A percentile compares a stretch with the other conserved stretches of the same genome.
Conservation (phyloP, 2,329 filamentous ascomycete genomes). For the Penicillium sp. region DNA sequence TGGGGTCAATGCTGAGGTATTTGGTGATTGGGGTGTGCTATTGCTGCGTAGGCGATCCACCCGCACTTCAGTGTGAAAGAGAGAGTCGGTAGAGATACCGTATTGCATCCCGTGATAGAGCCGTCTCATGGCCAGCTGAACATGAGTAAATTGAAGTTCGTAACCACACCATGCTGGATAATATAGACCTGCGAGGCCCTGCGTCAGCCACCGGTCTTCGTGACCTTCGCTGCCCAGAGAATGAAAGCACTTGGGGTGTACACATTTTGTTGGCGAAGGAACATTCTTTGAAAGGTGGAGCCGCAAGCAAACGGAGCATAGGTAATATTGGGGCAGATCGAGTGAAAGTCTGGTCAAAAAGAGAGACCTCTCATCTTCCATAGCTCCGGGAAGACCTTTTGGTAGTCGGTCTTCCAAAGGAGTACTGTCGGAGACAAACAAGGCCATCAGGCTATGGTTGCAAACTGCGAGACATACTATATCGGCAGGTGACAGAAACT, state of each 20-base stretch:
- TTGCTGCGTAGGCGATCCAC: background rate
- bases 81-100: constrained; percentile 3
- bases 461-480: constrained; percentile 1
- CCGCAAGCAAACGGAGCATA: constrained; percentile 8
- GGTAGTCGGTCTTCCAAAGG: background rate
- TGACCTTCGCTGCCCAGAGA: background rate
- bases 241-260: background rate
- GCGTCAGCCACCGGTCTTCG: background rate
- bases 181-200: background rate
- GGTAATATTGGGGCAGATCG: constrained; percentile 7
- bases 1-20: background rate
- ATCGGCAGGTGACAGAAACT: background rate
- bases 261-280: background rate
- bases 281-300: constrained; percentile 7
- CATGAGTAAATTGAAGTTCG: constrained; percentile 6
- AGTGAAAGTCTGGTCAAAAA: constrained; percentile 2
- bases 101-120: constrained; percentile 3
- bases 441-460: background rate
- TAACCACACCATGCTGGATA: background rate
- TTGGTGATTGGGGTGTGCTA: background rate
- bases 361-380: background rate
- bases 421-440: background rate
- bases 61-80: constrained; percentile 4
- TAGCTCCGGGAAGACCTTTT: background rate
- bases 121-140: constrained; percentile 12